Evolutionary conservation across 2,329 filamentous ascomycete species (phyloP), one percentile per base, ranked within the genome.

Genomic region (Aquanectria penicillioides): DNA sequence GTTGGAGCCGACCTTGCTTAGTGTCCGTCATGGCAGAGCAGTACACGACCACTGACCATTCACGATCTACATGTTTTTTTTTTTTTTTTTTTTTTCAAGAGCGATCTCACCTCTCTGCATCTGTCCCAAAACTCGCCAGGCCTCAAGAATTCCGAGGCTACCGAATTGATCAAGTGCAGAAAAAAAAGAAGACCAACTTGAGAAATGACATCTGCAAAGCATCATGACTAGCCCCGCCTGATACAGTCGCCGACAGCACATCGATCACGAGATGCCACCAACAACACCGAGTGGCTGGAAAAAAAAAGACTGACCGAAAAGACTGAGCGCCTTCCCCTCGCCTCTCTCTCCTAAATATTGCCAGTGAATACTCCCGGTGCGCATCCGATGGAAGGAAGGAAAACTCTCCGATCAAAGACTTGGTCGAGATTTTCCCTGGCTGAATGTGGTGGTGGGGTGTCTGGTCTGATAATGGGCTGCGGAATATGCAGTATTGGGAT

Each of bases 21-120:
- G 50, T 41, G 50, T 49, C 47, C 51, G 51, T 54, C 52, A 40
- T 38, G n/a, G 12, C 13, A 31, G 31, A 29, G 55, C 47, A 36
- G 46, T 34, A 37, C 26, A 36, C 20, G 29, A 22, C 22, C 6
- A 53, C 56, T 36, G 41, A 40, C 50, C 59, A 55, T 22, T 51
- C 46, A 50, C 22, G 41, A 28, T 15, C 28, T 25, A 31, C 36
- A 36, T 37, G 28, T 23, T n/a, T 43, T 34, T 40, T 10, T 3
- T 31, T 28, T 17, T 20, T 13, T 6, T 31, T 22, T 18, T 31
- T n/a, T n/a, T n/a, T n/a, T n/a, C 28, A 46, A 48, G 29, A 36
- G 51, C 12, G 23, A 20, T 18, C 29, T 34, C 41, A 29, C 22
- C 50, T 28, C 10, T 29, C 18, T 50, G 38, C 26, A 33, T 41